Evolutionary conservation across 2,329 filamentous ascomycete species (phyloP), one percentile per base, ranked within the genome.

Genomic region (Chaetothyriales sp.): DNA sequence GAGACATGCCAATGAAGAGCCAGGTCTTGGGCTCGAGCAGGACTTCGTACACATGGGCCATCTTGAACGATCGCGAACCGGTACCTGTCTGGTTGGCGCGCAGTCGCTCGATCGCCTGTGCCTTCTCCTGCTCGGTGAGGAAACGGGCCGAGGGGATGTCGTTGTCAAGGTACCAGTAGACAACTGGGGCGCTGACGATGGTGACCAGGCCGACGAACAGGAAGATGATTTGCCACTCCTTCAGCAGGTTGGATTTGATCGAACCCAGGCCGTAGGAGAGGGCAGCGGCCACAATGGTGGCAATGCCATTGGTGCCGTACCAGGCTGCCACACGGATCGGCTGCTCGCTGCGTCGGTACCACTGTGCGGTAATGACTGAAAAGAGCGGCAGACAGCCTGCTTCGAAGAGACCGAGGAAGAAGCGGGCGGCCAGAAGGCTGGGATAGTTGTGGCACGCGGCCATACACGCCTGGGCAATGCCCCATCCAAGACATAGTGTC

Each of bases 271-370:
- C 78, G 51, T 73, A 80, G 0, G 78, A 78, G 12, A 79, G 59
- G 0, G 71, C 68, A 0, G 75, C 75, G 0, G 77, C 78, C 10
- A 78, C 63, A 43, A 81, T 77, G 5, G 73, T 79, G 0, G 76
- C 75, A 0, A 73, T 52, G 0, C 78, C 78, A 48, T 78, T 82
- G 0, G 77, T 80, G 3, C 76, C 70, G 56, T 84, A 84, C 80
- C 80, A 84, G n/a, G 74, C 73, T 0, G 78, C 78, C 2, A 82
- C 73, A 0, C 81, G 71, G 22, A 80, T 62, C 0, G 80, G 78
- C 62, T 84, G 80, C 58, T 84, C 79, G 3, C 70, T 70, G 49
- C 68, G 66, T 10, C 68, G 65, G 55, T 72, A 72, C 70, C 70
- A 72, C 36, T 70, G 66, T 39, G 65, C 67, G 1, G 69, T 72